Evolutionary conservation across 139 green algal species (phyloP), one percentile per base, ranked within the genome.

Genomic region (Axilococcus clingmanii): DNA sequence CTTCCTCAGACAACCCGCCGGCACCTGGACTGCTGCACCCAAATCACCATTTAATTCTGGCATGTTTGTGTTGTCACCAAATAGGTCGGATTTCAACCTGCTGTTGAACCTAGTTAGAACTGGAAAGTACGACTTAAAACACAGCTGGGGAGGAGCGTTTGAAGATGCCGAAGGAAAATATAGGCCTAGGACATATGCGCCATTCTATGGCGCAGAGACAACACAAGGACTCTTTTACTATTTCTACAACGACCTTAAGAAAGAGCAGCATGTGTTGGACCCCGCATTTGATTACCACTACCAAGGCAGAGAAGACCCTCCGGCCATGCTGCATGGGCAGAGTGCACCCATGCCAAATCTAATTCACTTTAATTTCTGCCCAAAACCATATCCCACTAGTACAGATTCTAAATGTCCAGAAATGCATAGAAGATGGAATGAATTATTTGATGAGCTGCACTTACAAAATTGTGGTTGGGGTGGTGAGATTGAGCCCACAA

Each of bases 161-260:
- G 41, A 49, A 12, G 41, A 49, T 12, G 12, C 9, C 9, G 12
- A 49, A 49, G 23, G 25, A 12, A 30, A 23, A 17, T 49, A 49
- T 32, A 30, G 41, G 12, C 41, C 41, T 23, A 8, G 41, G 12
- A 19, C 41, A 9, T 49, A 49, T 12, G 41, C 41, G 12, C 41
- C 41, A 12, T 49, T 19, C 41, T 49, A 49, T 32, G 41, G 41
- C 41, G 41, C 41, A 19, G 41, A 49, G 27, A 49, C 41, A 19
- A 49, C 41, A 8, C 41, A 49, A 32, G 41, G 41, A 9, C 41
- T 49, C 9, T 32, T 49, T 11, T 49, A 32, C 25, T 49, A 49
- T 32, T 49, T 49, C 12, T 49, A 23, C 41, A 9, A 49, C 24
- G 12, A 9, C 9, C 9, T 49, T 17, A 49, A 49, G 27, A 49